phyloP scores from a whole-genome alignment of 768 basidiomycete genomes.

The Pleurotus tuber-regium region DNA sequence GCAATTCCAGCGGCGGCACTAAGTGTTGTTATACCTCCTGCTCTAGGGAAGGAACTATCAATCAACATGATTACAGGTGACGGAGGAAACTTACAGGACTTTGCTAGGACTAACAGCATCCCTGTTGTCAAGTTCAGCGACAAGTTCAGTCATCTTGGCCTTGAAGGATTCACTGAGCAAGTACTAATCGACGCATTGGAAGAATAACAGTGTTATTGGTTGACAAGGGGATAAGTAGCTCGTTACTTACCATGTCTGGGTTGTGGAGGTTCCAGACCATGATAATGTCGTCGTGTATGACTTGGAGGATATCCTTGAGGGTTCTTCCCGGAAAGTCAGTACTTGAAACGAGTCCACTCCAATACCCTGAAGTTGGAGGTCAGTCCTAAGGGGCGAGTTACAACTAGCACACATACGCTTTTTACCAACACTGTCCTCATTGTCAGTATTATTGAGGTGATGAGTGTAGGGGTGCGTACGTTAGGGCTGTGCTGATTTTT shows the following conservation, averaged over 20 bases:
- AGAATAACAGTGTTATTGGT: background rate
- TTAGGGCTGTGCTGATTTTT: conserved; percentile 21
- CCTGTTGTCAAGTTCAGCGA: conserved; percentile 2
- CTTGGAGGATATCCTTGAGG: conserved; percentile 18
- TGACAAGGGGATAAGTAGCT: background rate
- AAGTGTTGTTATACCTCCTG: no score
- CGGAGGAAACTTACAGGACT: background rate
- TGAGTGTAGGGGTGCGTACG: conserved; percentile 12
- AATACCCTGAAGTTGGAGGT: conserved; percentile 18
- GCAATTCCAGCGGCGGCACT: conserved; percentile 11
- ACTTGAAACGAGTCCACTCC: conserved; percentile 22
- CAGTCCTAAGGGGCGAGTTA: background rate
- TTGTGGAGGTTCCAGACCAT: conserved; percentile 23
- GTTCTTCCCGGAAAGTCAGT: conserved; percentile 17
- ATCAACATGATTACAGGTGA: background rate
- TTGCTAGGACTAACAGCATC: background rate
- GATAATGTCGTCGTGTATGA: conserved; percentile 23
- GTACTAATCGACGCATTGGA: conserved; percentile 10
- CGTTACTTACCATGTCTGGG: conserved; percentile 17
- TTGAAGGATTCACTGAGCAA: conserved; percentile 15
- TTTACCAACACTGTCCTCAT: conserved; percentile 13
- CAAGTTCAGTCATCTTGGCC: conserved; percentile 17
- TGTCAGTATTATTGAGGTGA: background rate
- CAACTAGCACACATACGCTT: background rate
- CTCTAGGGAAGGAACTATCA: no score